Percentiles rank a stretch among this genome's conserved stretches.
Conservation (phyloP, 208 protist species). For the Acanthamoeba royreba region DNA sequence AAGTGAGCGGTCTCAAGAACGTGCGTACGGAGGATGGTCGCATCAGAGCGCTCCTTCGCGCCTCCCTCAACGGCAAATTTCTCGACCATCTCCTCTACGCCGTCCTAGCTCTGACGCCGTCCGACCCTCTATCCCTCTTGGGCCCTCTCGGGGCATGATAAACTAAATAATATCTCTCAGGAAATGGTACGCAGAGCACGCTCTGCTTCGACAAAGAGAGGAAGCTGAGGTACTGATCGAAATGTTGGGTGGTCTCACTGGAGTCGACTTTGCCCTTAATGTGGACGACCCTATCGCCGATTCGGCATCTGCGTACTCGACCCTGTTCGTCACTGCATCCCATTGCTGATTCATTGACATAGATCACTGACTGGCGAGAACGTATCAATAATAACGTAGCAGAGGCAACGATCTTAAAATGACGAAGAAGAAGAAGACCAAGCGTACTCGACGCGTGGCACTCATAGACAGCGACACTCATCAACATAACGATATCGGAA, state of each 20-base stretch:
- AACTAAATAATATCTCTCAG: too few species aligned
- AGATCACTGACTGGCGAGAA: background rate
- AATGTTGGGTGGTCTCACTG: background rate
- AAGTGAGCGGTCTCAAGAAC: background rate
- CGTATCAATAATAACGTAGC: background rate
- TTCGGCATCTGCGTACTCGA: background rate
- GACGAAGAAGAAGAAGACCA: background rate
- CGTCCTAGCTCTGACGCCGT: background rate
- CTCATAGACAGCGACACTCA: background rate
- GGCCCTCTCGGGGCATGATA: too few species aligned
- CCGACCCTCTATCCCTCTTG: background rate
- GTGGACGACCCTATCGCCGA: background rate
- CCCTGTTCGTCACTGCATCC: background rate
- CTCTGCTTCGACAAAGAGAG: background rate
- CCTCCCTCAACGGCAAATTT: background rate
- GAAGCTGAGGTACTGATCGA: background rate
- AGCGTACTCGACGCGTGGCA: background rate
- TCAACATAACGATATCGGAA: too few species aligned
- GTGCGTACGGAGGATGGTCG: background rate
- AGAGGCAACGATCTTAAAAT: background rate
- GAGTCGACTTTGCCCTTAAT: background rate
- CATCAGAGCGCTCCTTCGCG: background rate
- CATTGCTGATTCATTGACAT: background rate
- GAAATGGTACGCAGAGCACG: background rate
- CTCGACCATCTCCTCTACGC: background rate